phyloP scores from a whole-genome alignment of 345 rosid species.

The Aurinia saxatilis region DNA sequence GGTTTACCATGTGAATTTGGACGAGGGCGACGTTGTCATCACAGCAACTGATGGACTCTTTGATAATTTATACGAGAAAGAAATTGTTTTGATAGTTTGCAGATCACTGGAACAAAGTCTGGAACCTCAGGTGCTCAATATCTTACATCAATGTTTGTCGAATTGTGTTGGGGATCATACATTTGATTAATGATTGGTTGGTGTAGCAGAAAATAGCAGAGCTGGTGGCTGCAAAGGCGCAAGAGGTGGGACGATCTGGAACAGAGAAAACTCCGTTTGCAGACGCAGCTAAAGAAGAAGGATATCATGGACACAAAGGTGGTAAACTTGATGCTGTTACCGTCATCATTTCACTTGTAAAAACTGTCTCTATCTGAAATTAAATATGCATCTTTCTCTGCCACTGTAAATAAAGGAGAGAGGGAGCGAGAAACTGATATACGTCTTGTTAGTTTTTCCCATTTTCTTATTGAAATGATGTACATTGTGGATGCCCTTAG shows the following conservation, averaged over 20 bases:
- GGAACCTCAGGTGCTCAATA: conserved; percentile 50
- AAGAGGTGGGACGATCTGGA: conserved; percentile 38
- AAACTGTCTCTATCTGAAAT: background rate
- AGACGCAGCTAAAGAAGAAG: conserved; percentile 65
- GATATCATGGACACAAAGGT: conserved; percentile 48
- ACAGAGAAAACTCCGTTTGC: conserved; percentile 53
- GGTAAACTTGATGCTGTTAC: conserved; percentile 68
- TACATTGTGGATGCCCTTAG: too few relatives aligned
- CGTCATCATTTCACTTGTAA: conserved; percentile 48
- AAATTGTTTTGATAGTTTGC: conserved; percentile 43
- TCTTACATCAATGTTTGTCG: conserved; percentile 1
- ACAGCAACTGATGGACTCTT: conserved; percentile 70
- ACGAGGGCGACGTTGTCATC: conserved; percentile 52
- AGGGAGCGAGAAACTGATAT: background rate
- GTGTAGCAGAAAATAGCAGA: conserved; percentile 54
- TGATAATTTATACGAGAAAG: conserved; percentile 65
- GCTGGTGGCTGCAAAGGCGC: conserved; percentile 46
- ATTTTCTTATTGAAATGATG: too few relatives aligned
- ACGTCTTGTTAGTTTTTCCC: background rate
- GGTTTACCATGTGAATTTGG: conserved; percentile 45
- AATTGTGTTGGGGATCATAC: background rate
- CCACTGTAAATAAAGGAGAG: conserved; percentile 8
- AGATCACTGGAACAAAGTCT: conserved; percentile 37
- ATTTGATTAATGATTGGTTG: background rate
- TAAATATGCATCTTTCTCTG: background rate